phyloP scores from a whole-genome alignment of 1,139 yeast genomes.

The Geotrichum carabidarum region DNA sequence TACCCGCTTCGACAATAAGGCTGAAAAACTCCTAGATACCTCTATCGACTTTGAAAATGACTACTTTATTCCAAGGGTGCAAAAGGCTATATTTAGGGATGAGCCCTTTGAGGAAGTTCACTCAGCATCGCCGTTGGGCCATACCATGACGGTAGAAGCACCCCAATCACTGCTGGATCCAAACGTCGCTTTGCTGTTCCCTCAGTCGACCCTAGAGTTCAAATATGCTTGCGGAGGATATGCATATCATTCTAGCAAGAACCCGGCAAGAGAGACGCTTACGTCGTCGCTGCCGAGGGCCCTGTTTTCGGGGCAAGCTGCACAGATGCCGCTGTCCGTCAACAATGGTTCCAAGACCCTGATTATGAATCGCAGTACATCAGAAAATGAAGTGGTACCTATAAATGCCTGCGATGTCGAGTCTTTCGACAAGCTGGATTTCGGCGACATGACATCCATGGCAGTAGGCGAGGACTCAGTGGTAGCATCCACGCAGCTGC shows the following conservation, averaged over 20 bases:
- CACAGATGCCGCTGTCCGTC: constrained; percentile 11
- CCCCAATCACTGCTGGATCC: constrained; percentile 6
- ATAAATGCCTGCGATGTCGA: constrained; percentile 12
- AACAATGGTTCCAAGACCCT: constrained; percentile 11
- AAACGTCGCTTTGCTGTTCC: constrained; percentile 11
- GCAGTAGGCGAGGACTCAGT: constrained; percentile 53
- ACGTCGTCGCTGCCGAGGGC: constrained; percentile 14
- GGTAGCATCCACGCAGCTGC: constrained; percentile 51
- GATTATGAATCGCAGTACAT: constrained; percentile 6
- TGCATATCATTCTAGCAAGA: constrained; percentile 18
- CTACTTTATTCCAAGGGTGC: constrained; percentile 16
- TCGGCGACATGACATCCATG: constrained; percentile 17
- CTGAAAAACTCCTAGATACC: constrained; percentile 6
- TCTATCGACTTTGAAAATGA: constrained; percentile 14
- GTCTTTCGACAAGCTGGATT: constrained; percentile 18
- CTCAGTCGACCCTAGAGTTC: constrained; percentile 8
- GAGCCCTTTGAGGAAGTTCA: constrained; percentile 16
- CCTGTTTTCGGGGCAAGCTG: constrained; percentile 12
- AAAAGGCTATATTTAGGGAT: constrained; percentile 3
- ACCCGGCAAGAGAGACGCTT: constrained; percentile 15
- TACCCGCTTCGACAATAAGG: not conserved
- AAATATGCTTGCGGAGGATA: constrained; percentile 18
- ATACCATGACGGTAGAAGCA: constrained; percentile 9
- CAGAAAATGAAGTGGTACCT: not conserved
- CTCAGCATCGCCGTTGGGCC: constrained; percentile 17